Conservation (phyloP, 352 stramenopile species). For the Pythium oligandrum region DNA sequence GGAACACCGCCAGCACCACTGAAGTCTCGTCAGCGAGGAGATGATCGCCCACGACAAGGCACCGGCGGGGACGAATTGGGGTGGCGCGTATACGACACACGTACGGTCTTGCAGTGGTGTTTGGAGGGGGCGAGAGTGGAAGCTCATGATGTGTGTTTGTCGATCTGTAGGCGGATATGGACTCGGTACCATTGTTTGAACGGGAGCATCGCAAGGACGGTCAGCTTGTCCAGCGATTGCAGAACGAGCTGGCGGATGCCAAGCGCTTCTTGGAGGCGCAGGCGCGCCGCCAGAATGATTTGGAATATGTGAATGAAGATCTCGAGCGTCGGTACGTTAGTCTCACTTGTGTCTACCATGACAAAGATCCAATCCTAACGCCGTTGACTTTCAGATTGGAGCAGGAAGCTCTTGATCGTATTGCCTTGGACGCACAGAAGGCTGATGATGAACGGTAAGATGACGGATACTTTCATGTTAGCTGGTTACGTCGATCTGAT, state of each 20-base stretch:
- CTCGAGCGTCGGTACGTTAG: slow-evolving; percentile 54
- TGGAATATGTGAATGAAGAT: slow-evolving; percentile 87
- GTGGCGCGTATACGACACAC: slow-evolving; percentile 16
- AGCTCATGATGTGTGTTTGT: slow-evolving; percentile 6
- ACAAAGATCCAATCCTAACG: neutral
- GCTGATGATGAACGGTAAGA: slow-evolving; percentile 78
- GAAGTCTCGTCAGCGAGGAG: slow-evolving; percentile 21
- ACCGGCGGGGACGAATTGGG: slow-evolving; percentile 25
- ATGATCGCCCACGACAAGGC: slow-evolving; percentile 31
- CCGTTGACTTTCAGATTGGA: slow-evolving; percentile 33
- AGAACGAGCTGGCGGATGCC: slow-evolving; percentile 80
- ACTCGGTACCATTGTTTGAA: slow-evolving; percentile 81
- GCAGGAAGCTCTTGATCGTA: slow-evolving; percentile 79
- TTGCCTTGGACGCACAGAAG: slow-evolving; percentile 76
- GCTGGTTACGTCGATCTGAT: slow-evolving; percentile 4
- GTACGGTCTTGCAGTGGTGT: slow-evolving; percentile 10
- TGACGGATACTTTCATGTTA: slow-evolving; percentile 1
- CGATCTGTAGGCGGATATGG: slow-evolving; percentile 58
- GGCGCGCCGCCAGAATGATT: slow-evolving; percentile 74
- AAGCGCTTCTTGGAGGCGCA: slow-evolving; percentile 84
- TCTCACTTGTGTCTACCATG: slow-evolving; percentile 5
- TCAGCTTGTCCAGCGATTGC: slow-evolving; percentile 75
- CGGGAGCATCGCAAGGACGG: slow-evolving; percentile 83
- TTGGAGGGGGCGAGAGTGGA: slow-evolving; percentile 5
- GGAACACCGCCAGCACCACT: slow-evolving; percentile 3